phyloP scores from a whole-genome alignment of 2,329 filamentous ascomycete genomes.

The Zarea fungicola region DNA sequence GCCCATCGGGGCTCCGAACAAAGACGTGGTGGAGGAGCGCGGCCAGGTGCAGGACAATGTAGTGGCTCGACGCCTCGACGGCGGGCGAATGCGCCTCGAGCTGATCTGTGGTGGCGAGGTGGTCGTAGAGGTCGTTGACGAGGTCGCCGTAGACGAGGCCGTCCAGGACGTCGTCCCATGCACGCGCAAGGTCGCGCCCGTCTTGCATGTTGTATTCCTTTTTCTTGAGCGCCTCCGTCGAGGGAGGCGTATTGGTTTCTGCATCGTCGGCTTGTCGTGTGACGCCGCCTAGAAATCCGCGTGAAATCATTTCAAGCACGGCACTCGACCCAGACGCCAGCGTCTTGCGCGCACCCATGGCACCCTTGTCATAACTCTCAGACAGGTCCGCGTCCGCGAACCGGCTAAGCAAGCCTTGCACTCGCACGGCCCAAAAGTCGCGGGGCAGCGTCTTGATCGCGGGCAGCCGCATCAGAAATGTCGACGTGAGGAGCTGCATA shows the following conservation, averaged over 20 bases:
- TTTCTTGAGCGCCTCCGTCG: slow-evolving; percentile 15
- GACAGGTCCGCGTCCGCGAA: slow-evolving; percentile 66
- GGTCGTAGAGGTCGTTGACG: slow-evolving; percentile 59
- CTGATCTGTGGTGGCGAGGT: slow-evolving; percentile 54
- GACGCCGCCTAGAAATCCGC: slow-evolving; percentile 59
- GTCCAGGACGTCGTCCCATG: slow-evolving; percentile 63
- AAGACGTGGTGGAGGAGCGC: slow-evolving; percentile 71
- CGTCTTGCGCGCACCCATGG: slow-evolving; percentile 68
- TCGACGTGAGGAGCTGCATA: slow-evolving; percentile 62
- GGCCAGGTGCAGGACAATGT: slow-evolving; percentile 63
- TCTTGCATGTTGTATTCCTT: slow-evolving; percentile 50
- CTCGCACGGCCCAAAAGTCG: slow-evolving; percentile 60
- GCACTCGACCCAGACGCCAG: slow-evolving; percentile 66
- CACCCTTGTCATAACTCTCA: slow-evolving; percentile 77
- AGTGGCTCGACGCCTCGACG: slow-evolving; percentile 60
- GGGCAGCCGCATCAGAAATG: slow-evolving; percentile 60
- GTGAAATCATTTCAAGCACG: slow-evolving; percentile 62
- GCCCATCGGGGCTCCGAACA: slow-evolving; percentile 68
- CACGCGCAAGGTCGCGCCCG: slow-evolving; percentile 54
- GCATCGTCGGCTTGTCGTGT: slow-evolving; percentile 13
- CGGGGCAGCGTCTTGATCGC: slow-evolving; percentile 57
- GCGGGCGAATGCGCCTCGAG: slow-evolving; percentile 59
- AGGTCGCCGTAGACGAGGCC: slow-evolving; percentile 63
- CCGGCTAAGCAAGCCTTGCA: slow-evolving; percentile 54
- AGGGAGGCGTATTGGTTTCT: too few species aligned